phyloP scores from a whole-genome alignment of 371 early-diverging fungal genomes.

The Mortierella sp. region DNA sequence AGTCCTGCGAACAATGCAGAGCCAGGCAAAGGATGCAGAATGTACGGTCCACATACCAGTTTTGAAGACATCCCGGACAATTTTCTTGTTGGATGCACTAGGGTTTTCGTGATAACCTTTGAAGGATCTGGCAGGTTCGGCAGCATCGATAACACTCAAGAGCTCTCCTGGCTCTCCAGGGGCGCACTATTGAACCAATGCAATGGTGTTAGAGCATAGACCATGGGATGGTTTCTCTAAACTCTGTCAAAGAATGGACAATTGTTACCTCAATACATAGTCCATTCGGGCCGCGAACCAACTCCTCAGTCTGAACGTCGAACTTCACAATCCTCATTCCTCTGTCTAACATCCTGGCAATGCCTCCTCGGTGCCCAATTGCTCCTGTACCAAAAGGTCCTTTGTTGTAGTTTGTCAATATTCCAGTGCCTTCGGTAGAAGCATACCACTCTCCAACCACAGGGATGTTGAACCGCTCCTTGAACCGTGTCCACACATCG shows the following conservation, averaged over 20 bases:
- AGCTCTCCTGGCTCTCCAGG: conserved; percentile 44
- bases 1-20: too few relatives aligned
- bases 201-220: not conserved
- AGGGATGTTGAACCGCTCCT: conserved; percentile 53
- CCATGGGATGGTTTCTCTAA: too few relatives aligned
- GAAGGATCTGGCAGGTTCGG: conserved; percentile 21
- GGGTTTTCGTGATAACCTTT: conserved; percentile 34
- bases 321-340: conserved; percentile 33
- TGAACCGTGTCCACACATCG: conserved; percentile 75
- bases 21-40: too few relatives aligned
- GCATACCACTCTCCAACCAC: conserved; percentile 47
- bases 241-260: too few relatives aligned
- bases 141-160: conserved; percentile 21
- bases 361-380: conserved; percentile 60
- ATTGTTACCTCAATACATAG: conserved; percentile 58
- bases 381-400: conserved; percentile 62
- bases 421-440: conserved; percentile 44
- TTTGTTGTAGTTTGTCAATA: conserved; percentile 58
- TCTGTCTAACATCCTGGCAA: conserved; percentile 19
- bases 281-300: conserved; percentile 57
- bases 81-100: conserved; percentile 35
- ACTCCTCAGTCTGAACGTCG: conserved; percentile 55
- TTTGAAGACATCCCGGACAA: conserved; percentile 35
- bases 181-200: conserved; percentile 10
- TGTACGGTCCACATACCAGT: conserved; percentile 39